Conservation (phyloP, 2,329 filamentous ascomycete genomes). For the Penicillium sp. region DNA sequence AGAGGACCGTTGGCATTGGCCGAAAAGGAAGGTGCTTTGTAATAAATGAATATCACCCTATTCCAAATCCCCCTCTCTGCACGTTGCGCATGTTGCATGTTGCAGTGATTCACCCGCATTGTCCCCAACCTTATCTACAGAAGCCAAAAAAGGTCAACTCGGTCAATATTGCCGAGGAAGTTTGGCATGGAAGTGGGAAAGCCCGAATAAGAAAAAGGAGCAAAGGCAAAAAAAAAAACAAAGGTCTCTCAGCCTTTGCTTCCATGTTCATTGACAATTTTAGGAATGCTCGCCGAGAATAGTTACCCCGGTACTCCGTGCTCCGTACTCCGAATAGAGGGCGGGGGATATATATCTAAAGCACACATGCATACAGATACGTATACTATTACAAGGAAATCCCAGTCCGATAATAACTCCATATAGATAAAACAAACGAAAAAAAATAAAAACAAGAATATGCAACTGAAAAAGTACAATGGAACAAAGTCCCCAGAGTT, state of each 20-base stretch:
- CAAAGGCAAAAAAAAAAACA: not conserved
- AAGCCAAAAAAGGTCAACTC: not conserved
- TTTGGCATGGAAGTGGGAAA: not conserved
- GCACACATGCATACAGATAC: too few relatives aligned
- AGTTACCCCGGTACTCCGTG: not conserved
- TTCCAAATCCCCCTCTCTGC: not conserved
- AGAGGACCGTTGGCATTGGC: not conserved
- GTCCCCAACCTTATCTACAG: constrained; percentile 6
- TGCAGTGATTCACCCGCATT: constrained; percentile 6
- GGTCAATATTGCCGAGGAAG: not conserved
- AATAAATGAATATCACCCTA: not conserved
- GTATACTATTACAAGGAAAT: not conserved
- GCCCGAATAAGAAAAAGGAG: not conserved
- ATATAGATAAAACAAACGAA: not conserved
- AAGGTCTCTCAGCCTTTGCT: not conserved
- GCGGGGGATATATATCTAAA: not conserved
- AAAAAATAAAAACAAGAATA: not conserved
- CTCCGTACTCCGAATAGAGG: not conserved
- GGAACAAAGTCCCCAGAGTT: not conserved
- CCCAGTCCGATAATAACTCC: not conserved
- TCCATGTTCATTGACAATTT: not conserved
- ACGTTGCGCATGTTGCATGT: not conserved
- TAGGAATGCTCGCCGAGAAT: not conserved
- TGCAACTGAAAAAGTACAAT: not conserved
- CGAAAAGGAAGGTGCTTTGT: constrained; percentile 1